A percentile compares a stretch with the other conserved stretches of the same genome.
These are phyloP conservation scores for Aspergillus hiratsukae DNA, from an alignment of 2,329 filamentous ascomycete species.

Conservation along the genomic window DNA sequence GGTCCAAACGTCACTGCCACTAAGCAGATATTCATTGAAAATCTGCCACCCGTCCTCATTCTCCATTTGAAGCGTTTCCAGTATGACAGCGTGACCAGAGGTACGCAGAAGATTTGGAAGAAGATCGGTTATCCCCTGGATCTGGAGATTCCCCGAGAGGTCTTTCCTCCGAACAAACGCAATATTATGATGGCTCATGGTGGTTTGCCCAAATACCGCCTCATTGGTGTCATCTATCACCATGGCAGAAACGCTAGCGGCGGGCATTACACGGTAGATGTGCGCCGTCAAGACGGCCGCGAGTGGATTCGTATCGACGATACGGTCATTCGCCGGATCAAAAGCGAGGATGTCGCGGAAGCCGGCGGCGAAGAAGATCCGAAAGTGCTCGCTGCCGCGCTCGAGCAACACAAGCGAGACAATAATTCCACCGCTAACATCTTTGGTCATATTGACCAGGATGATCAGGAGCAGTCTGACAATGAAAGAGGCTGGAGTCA, in stretches of 20 bases:
- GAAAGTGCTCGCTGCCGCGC: slow-evolving; percentile 59
- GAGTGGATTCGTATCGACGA: slow-evolving; percentile 98
- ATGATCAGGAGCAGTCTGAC: slow-evolving; percentile 63
- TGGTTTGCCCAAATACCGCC: slow-evolving; percentile 73
- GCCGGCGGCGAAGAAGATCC: slow-evolving; percentile 76
- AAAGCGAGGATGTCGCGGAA: slow-evolving; percentile 83
- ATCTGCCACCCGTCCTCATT: slow-evolving; percentile 83
- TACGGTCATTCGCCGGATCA: slow-evolving; percentile 78
- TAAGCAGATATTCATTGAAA: slow-evolving; percentile 94
- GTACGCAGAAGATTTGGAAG: slow-evolving; percentile 98
- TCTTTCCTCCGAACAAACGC: slow-evolving; percentile 72
- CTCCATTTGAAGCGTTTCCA: slow-evolving; percentile 97
- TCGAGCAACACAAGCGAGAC: slow-evolving; percentile 62
- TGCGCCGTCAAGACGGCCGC: slow-evolving; percentile 85
- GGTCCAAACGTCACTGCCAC: slow-evolving; percentile 74
- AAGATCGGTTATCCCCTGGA: slow-evolving; percentile 93
- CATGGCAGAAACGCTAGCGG: slow-evolving; percentile 95
- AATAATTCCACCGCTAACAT: slow-evolving; percentile 59
- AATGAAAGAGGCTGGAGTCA: slow-evolving; percentile 71
- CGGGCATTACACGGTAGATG: slow-evolving; percentile 97
- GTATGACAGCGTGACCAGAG: slow-evolving; percentile 75
- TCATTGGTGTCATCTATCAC: slow-evolving; percentile 91
- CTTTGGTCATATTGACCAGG: slow-evolving; percentile 63
- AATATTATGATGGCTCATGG: slow-evolving; percentile 62
- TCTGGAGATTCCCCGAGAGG: slow-evolving; percentile 86